Percentiles rank a stretch among this genome's conserved stretches.
Evolutionary conservation across 306 rosid genomes (phyloP).

Genomic region (Cicer arietinum): DNA sequence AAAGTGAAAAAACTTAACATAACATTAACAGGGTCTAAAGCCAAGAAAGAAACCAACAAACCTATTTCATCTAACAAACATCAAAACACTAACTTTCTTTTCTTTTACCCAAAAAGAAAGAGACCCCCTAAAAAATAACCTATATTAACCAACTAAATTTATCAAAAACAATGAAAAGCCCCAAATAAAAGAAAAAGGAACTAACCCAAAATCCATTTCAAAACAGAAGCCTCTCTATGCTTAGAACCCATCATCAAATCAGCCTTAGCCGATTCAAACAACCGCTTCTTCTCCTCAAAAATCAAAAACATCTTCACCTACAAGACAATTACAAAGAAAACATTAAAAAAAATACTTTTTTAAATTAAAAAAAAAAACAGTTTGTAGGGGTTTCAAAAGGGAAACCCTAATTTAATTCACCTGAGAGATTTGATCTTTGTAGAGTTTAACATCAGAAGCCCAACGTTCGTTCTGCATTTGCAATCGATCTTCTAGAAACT

Average conservation of each 20-base stretch:
- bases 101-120: neutral
- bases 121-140: neutral
- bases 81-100: conserved; percentile 9
- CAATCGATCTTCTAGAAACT: conserved; percentile 62
- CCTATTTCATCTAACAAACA: conserved; percentile 11
- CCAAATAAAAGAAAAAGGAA: conserved; percentile 24
- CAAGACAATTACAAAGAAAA: conserved; percentile 33
- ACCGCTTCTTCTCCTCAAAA: conserved; percentile 54
- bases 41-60: conserved; percentile 13
- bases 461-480: conserved; percentile 64
- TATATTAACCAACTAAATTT: neutral
- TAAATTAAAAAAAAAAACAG: too few relatives aligned
- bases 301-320: conserved; percentile 60
- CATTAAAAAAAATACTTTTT: neutral
- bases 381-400: neutral
- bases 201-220: conserved; percentile 64
- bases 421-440: conserved; percentile 56
- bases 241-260: conserved; percentile 58
- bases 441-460: conserved; percentile 58
- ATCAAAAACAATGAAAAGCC: conserved; percentile 1
- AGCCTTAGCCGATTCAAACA: conserved; percentile 55
- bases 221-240: conserved; percentile 55
- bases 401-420: conserved; percentile 55
- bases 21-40: conserved; percentile 21
- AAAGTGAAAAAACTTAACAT: neutral